phyloP scores from a whole-genome alignment of 768 basidiomycete genomes.

The Macrolepiota albuminosa region DNA sequence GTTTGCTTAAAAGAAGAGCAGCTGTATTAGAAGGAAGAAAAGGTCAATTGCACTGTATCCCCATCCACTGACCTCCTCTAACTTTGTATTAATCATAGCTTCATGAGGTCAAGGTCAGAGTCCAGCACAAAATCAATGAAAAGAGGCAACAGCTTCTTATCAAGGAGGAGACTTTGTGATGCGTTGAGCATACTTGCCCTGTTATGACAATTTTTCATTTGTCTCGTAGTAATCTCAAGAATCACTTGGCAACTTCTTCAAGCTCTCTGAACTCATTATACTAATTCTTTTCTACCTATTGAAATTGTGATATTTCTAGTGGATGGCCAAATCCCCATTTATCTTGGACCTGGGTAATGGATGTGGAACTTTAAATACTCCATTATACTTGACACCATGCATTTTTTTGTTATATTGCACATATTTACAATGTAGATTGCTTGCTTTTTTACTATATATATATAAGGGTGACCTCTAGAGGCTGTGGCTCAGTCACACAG shows the following conservation, averaged over 20 bases:
- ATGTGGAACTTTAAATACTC: conserved; percentile 11
- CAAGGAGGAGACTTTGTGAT: conserved; percentile 83
- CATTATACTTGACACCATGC: conserved; percentile 10
- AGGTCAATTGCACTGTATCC: conserved; percentile 33
- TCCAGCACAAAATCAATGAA: conserved; percentile 84
- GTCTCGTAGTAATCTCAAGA: conserved; percentile 47
- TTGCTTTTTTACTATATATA: neutral
- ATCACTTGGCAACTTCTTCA: conserved; percentile 47
- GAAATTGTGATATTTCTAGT: conserved; percentile 4
- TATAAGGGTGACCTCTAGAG: too few species aligned
- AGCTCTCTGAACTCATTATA: conserved; percentile 23
- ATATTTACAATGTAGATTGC: conserved; percentile 6
- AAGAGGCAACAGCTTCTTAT: conserved; percentile 82
- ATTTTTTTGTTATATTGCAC: neutral
- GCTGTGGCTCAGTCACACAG: too few species aligned
- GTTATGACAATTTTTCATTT: neutral
- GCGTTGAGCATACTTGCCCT: conserved; percentile 9
- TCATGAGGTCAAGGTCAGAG: conserved; percentile 81
- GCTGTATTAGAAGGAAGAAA: conserved; percentile 82
- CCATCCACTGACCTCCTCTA: neutral
- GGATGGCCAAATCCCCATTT: neutral
- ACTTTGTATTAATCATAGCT: conserved; percentile 35
- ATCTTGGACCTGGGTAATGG: conserved; percentile 14
- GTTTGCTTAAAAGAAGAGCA: conserved; percentile 90
- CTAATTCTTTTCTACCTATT: conserved; percentile 7